Base-by-base conservation (phyloP, 352 stramenopile species). In the Globisporangium heterothallicum region DNA sequence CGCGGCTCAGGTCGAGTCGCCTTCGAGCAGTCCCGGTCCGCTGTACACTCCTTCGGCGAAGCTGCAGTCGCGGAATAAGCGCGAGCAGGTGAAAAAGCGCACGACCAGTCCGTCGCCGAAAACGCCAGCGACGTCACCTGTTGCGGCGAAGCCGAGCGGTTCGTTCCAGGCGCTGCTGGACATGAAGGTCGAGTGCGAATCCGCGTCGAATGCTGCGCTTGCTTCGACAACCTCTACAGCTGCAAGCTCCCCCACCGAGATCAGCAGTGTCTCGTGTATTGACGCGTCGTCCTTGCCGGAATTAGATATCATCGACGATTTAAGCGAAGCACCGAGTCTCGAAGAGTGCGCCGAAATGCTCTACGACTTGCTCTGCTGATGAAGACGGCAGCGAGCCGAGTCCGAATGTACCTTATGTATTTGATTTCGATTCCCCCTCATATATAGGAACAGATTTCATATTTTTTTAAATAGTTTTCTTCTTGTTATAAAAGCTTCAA, bases 281-380 rank as follows among this genome's bases (percentile, higher is more conserved):
- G 29, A 14, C 16, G 2, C 40, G n/a, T n/a, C n/a, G n/a, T n/a
- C n/a, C n/a, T n/a, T n/a, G 12, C 4, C 36, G 4, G 54, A 61
- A 8, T 19, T 61, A 13, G 54, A 61, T 12, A 54, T 61, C 45
- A 44, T 61, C 7, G 72, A 68, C 42, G 76, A 82, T 34, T 68
- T 68, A 42, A 71, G 62, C 27, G 62, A 74, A 21, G 73, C 66
- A 14, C 77, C 77, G 27, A 80, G 68, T 19, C 65, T 88, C 1
- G 72, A 88, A 32, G 77, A 84, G 47, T 88, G 74, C 42, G 77
- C 72, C 32, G 77, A 73, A 27, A 76, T 78, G 48, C 63, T 88
- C 27, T 70, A 86, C 54, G 77, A 88, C 19, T 58, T 88, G 58
- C 71, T 88, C 32, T 86, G 83, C 49, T 79, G 52, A 22, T 72